Conservation (phyloP, 169 alveolate genomes). For the Plasmodium gaboni region DNA sequence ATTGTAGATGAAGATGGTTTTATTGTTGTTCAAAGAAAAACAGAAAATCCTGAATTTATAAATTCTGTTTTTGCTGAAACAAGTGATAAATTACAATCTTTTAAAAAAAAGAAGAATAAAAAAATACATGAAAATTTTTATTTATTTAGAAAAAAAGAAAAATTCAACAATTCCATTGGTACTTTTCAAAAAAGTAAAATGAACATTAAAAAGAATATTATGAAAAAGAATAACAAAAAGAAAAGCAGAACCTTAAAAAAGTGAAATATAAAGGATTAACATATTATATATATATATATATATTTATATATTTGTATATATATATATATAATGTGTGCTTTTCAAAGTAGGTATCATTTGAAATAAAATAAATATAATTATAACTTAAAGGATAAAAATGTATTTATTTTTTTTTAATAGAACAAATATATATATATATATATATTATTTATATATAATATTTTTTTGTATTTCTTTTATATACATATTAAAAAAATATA, state of each 20-base stretch:
- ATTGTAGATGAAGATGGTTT: conserved; percentile 58
- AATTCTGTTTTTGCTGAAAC: conserved; percentile 40
- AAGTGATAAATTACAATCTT: conserved; percentile 29
- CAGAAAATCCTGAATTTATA: conserved; percentile 49
- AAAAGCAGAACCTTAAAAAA: background rate
- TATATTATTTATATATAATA: no score
- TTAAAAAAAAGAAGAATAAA: conserved; percentile 41
- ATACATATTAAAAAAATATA: no score
- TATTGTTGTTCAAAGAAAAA: conserved; percentile 50
- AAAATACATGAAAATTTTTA: conserved; percentile 70
- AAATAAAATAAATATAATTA: no score
- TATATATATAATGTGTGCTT: no score
- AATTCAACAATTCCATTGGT: background rate
- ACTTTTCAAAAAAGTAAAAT: conserved; percentile 16
- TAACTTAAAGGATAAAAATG: no score
- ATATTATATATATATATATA: background rate
- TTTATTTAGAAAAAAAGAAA: conserved; percentile 56
- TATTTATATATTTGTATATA: background rate
- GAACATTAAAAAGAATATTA: conserved; percentile 9
- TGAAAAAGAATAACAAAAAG: background rate
- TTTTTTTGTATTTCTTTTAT: no score
- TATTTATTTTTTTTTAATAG: no score
- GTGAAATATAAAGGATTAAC: no score
- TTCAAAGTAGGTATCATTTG: no score
- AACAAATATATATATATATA: no score